Conservation (phyloP, 192 early-diverging fungal genomes). For the Podochytrium sp. region DNA sequence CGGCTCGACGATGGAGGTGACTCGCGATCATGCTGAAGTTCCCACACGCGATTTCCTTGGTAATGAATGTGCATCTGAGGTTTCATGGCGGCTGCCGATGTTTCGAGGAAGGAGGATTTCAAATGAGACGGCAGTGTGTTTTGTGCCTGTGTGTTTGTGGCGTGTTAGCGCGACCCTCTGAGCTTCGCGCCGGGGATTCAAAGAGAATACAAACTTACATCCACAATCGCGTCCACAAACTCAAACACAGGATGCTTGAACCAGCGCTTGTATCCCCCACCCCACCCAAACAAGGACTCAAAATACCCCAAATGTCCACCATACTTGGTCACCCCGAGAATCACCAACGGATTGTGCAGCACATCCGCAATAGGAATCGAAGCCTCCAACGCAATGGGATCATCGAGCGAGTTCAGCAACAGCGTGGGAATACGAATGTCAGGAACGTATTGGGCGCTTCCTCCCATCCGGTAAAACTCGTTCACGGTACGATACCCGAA, state of each 20-base stretch:
- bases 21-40: no score
- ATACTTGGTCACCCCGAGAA: slow-evolving; percentile 75
- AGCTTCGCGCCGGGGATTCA: no score
- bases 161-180: not conserved
- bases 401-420: slow-evolving; percentile 83
- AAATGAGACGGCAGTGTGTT: not conserved
- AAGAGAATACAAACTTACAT: slow-evolving; percentile 24
- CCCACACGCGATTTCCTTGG: no score
- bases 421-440: slow-evolving; percentile 75
- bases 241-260: slow-evolving; percentile 46
- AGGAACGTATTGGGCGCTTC: slow-evolving; percentile 45
- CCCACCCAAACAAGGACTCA: slow-evolving; percentile 26
- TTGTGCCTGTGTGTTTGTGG: not conserved
- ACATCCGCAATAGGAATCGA: slow-evolving; percentile 76
- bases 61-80: no score
- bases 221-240: slow-evolving; percentile 45
- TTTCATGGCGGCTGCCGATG: no score
- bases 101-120: not conserved
- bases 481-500: slow-evolving; percentile 82
- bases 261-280: slow-evolving; percentile 34
- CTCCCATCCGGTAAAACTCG: slow-evolving; percentile 66
- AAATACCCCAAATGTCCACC: slow-evolving; percentile 96
- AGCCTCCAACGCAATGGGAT: slow-evolving; percentile 80
- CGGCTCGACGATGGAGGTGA: no score
- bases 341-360: slow-evolving; percentile 73